These are phyloP conservation scores for Ceriops tagal DNA, from an alignment of 345 rosid species.

Conservation along the genomic window DNA sequence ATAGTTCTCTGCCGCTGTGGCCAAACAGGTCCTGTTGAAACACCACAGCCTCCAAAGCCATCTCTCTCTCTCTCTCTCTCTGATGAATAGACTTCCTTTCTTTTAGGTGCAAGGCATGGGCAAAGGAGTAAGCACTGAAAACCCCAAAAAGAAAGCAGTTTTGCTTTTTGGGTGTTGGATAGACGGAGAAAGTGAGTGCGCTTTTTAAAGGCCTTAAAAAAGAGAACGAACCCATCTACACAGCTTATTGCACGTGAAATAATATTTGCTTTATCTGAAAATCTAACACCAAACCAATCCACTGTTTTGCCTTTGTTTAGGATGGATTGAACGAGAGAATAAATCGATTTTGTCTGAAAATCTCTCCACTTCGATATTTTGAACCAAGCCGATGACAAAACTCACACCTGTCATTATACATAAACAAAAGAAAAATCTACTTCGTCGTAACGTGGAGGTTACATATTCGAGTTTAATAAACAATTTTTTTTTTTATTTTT, in stretches of 20 bases:
- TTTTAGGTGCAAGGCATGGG: background rate
- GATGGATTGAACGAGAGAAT: too few relatives aligned
- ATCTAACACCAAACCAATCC: too few relatives aligned
- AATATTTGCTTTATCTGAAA: conserved; percentile 12
- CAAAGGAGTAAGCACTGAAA: background rate
- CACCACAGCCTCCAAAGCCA: conserved; percentile 74
- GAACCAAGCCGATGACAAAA: too few relatives aligned
- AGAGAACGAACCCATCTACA: conserved; percentile 17
- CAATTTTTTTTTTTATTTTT: too few relatives aligned
- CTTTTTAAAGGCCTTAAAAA: conserved; percentile 37
- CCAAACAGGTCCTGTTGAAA: conserved; percentile 51
- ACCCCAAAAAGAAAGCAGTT: conserved; percentile 2
- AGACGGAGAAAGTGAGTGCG: conserved; percentile 22
- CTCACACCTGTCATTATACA: too few relatives aligned
- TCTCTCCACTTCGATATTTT: too few relatives aligned
- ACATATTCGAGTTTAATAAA: too few relatives aligned
- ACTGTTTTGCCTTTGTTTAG: too few relatives aligned
- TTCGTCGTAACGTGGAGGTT: too few relatives aligned
- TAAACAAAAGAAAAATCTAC: too few relatives aligned
- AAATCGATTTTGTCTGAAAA: too few relatives aligned
- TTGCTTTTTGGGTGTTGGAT: conserved; percentile 11
- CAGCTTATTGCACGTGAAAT: conserved; percentile 51
- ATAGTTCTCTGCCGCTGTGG: conserved; percentile 41
- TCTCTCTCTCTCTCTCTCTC: conserved; percentile 17
- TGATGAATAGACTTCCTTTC: background rate